A percentile compares a stretch with the other conserved stretches of the same genome.
Conservation (phyloP, 768 basidiomycete genomes). For the Nidularia pulvinata region DNA sequence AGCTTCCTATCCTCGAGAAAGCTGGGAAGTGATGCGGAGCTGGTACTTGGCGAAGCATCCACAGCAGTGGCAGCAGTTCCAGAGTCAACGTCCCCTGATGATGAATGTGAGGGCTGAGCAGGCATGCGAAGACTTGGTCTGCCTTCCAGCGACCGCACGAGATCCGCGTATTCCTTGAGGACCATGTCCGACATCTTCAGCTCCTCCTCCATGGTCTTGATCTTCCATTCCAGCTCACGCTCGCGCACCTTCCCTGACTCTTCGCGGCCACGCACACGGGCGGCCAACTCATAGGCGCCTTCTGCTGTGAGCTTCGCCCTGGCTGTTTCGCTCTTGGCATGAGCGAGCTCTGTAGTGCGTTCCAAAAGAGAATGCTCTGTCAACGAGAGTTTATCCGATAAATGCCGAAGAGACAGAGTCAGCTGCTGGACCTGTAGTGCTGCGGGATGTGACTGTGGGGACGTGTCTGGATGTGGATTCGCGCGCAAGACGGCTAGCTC, state of each 20-base stretch:
- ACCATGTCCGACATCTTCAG: conserved; percentile 61
- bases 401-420: conserved; percentile 64
- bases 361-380: conserved; percentile 56
- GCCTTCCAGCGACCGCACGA: conserved; percentile 66
- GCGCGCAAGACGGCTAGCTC: conserved; percentile 59
- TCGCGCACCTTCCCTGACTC: conserved; percentile 52
- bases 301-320: conserved; percentile 43
- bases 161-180: conserved; percentile 72
- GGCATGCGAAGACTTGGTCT: conserved; percentile 14
- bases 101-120: conserved; percentile 3
- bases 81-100: conserved; percentile 1
- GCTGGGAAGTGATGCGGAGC: conserved; percentile 20
- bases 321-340: conserved; percentile 37
- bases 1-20: conserved; percentile 47
- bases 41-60: neutral
- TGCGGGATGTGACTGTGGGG: conserved; percentile 19
- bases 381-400: conserved; percentile 65
- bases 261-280: conserved; percentile 50
- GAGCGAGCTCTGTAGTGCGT: conserved; percentile 45
- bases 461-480: conserved; percentile 40
- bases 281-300: conserved; percentile 54
- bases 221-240: conserved; percentile 41
- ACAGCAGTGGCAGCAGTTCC: conserved; percentile 1
- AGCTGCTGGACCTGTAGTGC: conserved; percentile 45
- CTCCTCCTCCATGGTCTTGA: conserved; percentile 55